phyloP scores from a whole-genome alignment of 305 asterid species.

The Nicotiana rustica region DNA sequence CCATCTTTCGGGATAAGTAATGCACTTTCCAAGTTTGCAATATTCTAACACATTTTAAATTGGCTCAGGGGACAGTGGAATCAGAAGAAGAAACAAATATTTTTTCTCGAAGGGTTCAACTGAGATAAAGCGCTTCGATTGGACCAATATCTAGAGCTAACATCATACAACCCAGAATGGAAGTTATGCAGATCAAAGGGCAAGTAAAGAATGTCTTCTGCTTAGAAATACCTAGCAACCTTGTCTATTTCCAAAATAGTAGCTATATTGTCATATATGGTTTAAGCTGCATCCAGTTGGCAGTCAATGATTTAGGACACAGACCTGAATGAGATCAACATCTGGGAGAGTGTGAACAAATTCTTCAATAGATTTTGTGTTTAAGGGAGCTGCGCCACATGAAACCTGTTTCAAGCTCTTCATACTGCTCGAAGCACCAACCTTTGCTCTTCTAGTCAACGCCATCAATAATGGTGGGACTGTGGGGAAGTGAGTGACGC shows the following conservation, averaged over 20 bases:
- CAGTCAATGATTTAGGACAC: background rate
- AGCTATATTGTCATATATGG: background rate
- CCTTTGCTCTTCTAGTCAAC: slow-evolving; percentile 60
- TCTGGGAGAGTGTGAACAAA: slow-evolving; percentile 61
- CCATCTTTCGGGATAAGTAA: slow-evolving; percentile 8
- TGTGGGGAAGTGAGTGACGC: slow-evolving; percentile 71
- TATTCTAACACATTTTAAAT: background rate
- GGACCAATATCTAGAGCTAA: background rate
- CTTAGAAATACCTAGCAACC: background rate
- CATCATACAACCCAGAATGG: background rate
- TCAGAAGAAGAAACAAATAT: background rate
- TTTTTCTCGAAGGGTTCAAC: background rate
- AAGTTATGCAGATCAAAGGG: background rate
- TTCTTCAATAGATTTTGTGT: slow-evolving; percentile 53
- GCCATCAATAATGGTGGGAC: slow-evolving; percentile 74
- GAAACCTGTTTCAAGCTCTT: slow-evolving; percentile 80
- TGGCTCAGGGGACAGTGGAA: background rate
- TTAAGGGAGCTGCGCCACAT: slow-evolving; percentile 79
- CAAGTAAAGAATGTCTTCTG: background rate
- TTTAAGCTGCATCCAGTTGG: slow-evolving; percentile 14
- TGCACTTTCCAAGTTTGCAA: background rate
- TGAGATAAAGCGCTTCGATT: slow-evolving; percentile 23
- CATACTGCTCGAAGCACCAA: slow-evolving; percentile 40
- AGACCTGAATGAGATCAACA: slow-evolving; percentile 87
- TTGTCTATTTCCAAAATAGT: slow-evolving; percentile 11